Base-by-base conservation (phyloP, 2,329 filamentous ascomycete genomes). In the Sarocladiaceae sp. region DNA sequence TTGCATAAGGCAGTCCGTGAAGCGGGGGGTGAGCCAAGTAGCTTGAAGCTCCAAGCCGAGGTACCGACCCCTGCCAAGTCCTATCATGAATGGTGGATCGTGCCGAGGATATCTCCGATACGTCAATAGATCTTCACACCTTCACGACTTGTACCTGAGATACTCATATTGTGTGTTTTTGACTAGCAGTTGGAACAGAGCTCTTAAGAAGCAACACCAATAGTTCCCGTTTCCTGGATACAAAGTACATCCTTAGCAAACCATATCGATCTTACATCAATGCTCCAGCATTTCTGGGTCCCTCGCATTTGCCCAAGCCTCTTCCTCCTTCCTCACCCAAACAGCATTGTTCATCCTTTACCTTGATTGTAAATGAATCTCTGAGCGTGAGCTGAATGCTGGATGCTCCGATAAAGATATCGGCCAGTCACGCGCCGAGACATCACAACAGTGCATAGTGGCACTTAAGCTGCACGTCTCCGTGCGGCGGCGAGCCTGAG, bases 81-180 rank as follows among this genome's bases (percentile, higher is more conserved):
- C 28, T 84, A 84, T 64, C 82, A 86, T 63, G 74, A 79, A 60
- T 86, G 80, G 78, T 86, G 83, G 83, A 70, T 84, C 53, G 80
- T 86, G 51, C 83, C 83, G 44, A 48, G 44, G 44, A 33, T 48
- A 10, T 48, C 44, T 48, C n/a, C 28, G n/a, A 29, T 12, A 4
- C 44, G 44, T 48, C 28, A 48, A 48, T 48, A 29, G 44, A 48
- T 31, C 23, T 20, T 28, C 22, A 13, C n/a, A 33, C 13, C 44
- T 33, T 31, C 12, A 4, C 17, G 3, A 12, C 10, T 20, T 28
- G 22, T 5, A 12, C 17, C 8, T 44, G 40, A 20, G 10, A 15
- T 26, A 4, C 7, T n/a, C n/a, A n/a, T 26, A 26, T n/a, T 12
- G 40, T 44, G 40, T 44, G 6, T 17, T n/a, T 44, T 26, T 7